Percentiles rank a stretch among this genome's conserved stretches.
These are phyloP conservation scores for Tulasnella sp. DNA, from an alignment of 768 basidiomycete genomes.

Conservation along the genomic window DNA sequence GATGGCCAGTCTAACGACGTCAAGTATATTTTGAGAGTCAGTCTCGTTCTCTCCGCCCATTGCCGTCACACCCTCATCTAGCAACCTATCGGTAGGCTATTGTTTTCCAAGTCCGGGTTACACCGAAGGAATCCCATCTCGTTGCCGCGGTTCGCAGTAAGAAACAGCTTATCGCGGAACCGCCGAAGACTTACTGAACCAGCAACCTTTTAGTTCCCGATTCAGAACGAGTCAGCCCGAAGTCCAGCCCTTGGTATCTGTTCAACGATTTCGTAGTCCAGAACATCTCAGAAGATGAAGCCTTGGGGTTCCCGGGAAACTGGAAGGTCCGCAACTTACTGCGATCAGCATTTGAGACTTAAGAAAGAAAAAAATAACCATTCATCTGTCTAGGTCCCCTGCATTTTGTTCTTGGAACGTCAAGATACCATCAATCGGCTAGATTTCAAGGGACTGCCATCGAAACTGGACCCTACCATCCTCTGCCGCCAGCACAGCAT, in stretches of 20 bases:
- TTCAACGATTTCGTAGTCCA: constrained; percentile 96
- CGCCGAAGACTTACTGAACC: background rate
- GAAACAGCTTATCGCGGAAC: constrained; percentile 28
- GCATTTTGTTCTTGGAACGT: constrained; percentile 86
- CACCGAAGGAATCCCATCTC: constrained; percentile 76
- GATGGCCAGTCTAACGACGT: constrained; percentile 52
- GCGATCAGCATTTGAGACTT: background rate
- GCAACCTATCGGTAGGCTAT: constrained; percentile 55
- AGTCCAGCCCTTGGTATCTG: constrained; percentile 71
- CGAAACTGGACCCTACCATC: constrained; percentile 65
- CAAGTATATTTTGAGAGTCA: constrained; percentile 69
- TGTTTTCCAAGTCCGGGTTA: constrained; percentile 67
- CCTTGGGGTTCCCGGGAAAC: constrained; percentile 74
- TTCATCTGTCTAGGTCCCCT: constrained; percentile 56
- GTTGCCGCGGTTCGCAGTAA: constrained; percentile 82
- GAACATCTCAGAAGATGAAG: constrained; percentile 81
- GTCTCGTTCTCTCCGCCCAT: background rate
- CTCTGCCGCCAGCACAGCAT: constrained; percentile 46
- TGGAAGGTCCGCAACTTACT: constrained; percentile 71
- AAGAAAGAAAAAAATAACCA: background rate
- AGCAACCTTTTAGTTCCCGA: background rate
- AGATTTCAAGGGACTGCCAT: constrained; percentile 62
- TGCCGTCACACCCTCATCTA: background rate
- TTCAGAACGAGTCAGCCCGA: constrained; percentile 8
- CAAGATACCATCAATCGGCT: constrained; percentile 54